A percentile compares a stretch with the other conserved stretches of the same genome.
Evolutionary conservation across 257 asterid genomes (phyloP).

Genomic region (Verbena officinalis): DNA sequence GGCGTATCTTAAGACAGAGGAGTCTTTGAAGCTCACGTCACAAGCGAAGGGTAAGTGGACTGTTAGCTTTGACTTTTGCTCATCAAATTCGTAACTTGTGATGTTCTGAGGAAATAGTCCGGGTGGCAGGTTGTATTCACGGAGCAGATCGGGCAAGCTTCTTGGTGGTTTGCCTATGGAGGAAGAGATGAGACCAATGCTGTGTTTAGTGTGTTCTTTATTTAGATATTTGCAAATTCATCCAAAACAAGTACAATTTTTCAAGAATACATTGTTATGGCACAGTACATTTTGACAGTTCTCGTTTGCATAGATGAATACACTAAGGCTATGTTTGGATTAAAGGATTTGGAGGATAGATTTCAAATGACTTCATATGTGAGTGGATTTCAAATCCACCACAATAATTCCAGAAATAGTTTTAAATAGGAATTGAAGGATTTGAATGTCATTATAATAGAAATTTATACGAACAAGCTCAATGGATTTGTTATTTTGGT

Average conservation of each 20-base stretch:
- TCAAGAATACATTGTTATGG: background rate
- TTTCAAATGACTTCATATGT: too few species aligned
- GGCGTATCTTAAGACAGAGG: conserved; percentile 57
- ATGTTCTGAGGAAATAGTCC: conserved; percentile 77
- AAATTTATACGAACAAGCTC: too few species aligned
- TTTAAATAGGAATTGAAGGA: too few species aligned
- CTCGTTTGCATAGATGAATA: background rate
- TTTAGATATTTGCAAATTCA: background rate
- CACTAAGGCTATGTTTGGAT: background rate
- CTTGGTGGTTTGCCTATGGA: conserved; percentile 56
- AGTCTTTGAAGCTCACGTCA: conserved; percentile 79
- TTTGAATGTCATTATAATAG: too few species aligned
- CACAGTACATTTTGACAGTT: background rate
- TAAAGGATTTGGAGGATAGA: too few species aligned
- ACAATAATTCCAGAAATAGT: too few species aligned
- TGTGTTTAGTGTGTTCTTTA: conserved; percentile 2
- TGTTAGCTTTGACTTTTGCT: conserved; percentile 54
- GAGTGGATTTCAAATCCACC: too few species aligned
- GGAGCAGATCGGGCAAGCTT: conserved; percentile 66
- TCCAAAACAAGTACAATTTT: background rate
- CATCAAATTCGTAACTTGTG: conserved; percentile 66
- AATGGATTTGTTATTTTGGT: too few species aligned
- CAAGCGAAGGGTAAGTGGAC: conserved; percentile 74
- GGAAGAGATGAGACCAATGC: background rate
- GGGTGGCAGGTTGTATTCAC: conserved; percentile 63